Evolutionary conservation across 2,329 filamentous ascomycete genomes (phyloP), one percentile per base, ranked within the genome.

Genomic region (Chaetomiaceae sp.): DNA sequence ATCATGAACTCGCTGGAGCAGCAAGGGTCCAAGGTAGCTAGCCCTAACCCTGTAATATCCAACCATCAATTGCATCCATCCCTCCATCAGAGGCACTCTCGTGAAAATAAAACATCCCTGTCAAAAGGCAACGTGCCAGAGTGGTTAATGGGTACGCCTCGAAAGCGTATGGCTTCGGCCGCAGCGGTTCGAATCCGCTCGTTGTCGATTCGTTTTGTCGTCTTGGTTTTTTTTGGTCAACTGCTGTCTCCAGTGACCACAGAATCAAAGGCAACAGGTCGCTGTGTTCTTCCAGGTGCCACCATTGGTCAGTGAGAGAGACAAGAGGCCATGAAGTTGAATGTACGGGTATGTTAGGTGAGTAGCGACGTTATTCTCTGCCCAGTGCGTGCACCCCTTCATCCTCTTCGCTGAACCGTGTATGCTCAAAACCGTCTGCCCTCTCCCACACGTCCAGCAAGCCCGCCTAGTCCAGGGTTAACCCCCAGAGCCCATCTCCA

Each of bases 401-500:
- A n/a, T n/a, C n/a, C n/a, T n/a, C n/a, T n/a, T n/a, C n/a, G n/a
- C n/a, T n/a, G n/a, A n/a, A n/a, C n/a, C n/a, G n/a, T n/a, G n/a
- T n/a, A n/a, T n/a, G n/a, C n/a, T n/a, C n/a, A n/a, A n/a, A n/a
- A n/a, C n/a, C n/a, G n/a, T n/a, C n/a, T n/a, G n/a, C n/a, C n/a
- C n/a, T n/a, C n/a, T n/a, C n/a, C n/a, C n/a, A 39, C 26, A 36
- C 17, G 6, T 36, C 19, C 8, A 34, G 18, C 8, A 7, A 18
- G 12, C 27, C 27, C 19, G 2, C 15, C 33, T 64, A 78, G n/a
- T 78, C 73, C 17, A 72, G 65, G 19, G 56, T 62, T 51, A 95
- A 64, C 58, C 76, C 86, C 93, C 93, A 98, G 58, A 98, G 70
- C 15, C 91, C 93, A 72, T 98, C 93, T 0, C 93, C 93, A 44